Evolutionary conservation across 331 rosid species (phyloP).

Genomic region (Spiraea crenata): DNA sequence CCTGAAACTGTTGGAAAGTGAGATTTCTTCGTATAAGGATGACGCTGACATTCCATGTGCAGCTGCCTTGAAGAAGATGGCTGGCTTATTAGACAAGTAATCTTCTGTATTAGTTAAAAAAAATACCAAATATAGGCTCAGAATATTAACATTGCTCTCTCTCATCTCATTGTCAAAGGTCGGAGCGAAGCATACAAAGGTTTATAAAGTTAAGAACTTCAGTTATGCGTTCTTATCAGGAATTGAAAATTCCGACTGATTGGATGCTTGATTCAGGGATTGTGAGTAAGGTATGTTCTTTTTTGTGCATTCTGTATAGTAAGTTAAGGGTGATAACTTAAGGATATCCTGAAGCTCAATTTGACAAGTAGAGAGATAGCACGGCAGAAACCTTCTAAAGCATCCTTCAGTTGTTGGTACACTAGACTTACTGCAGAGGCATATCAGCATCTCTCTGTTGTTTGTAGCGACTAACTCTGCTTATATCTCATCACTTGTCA

Average conservation of each 20-base stretch:
- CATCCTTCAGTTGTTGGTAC: not conserved
- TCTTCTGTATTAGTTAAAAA: not conserved
- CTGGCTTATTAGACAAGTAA: conserved; percentile 81
- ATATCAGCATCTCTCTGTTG: not conserved
- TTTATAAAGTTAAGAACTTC: conserved; percentile 56
- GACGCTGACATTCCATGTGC: conserved; percentile 68
- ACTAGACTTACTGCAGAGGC: not conserved
- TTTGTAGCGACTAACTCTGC: not conserved
- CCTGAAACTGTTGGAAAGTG: conserved; percentile 65
- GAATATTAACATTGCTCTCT: conserved; percentile 18
- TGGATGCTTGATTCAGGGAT: conserved; percentile 98
- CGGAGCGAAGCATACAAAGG: conserved; percentile 70
- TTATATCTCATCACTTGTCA: not conserved
- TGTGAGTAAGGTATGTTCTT: conserved; percentile 51
- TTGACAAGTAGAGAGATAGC: not conserved
- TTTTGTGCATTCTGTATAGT: not conserved
- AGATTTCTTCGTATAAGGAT: conserved; percentile 67
- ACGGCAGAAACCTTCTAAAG: not conserved
- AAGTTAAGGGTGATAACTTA: not conserved
- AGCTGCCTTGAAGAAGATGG: conserved; percentile 78
- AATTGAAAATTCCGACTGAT: conserved; percentile 62
- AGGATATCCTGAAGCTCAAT: not conserved
- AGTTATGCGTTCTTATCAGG: conserved; percentile 56
- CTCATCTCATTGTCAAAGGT: conserved; percentile 46
- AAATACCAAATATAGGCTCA: not conserved